These are phyloP conservation scores for Debaryomyces udenii DNA, from an alignment of 1,139 yeast species.

Conservation along the genomic window DNA sequence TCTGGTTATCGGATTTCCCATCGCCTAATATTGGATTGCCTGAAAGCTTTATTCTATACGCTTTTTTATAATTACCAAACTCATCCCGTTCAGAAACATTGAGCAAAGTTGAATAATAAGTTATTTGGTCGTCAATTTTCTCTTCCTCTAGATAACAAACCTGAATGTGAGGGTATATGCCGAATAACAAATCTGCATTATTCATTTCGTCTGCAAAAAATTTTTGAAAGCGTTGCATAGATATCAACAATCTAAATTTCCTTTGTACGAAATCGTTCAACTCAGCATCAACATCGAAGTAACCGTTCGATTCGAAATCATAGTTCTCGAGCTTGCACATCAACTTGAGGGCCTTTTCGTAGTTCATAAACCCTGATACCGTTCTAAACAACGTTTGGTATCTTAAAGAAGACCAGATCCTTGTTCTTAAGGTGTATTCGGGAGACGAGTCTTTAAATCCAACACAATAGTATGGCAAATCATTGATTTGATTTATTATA, in stretches of 20 bases:
- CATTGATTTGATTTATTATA: conserved; percentile 24
- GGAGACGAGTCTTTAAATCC: conserved; percentile 60
- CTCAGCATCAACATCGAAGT: conserved; percentile 20
- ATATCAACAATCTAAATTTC: conserved; percentile 48
- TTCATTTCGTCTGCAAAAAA: conserved; percentile 42
- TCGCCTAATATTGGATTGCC: conserved; percentile 61
- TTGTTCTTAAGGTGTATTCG: conserved; percentile 52
- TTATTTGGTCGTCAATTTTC: conserved; percentile 24
- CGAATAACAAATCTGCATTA: conserved; percentile 37
- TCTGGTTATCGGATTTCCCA: conserved; percentile 61
- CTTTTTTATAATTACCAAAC: conserved; percentile 40
- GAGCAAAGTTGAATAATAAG: conserved; percentile 39
- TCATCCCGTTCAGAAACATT: conserved; percentile 46
- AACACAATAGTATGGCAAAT: conserved; percentile 49
- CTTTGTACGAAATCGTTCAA: conserved; percentile 33
- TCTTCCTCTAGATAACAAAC: conserved; percentile 47
- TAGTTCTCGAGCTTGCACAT: conserved; percentile 48
- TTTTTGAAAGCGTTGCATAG: conserved; percentile 45
- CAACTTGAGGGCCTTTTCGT: conserved; percentile 53
- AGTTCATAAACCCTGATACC: conserved; percentile 60
- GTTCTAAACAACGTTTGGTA: conserved; percentile 59
- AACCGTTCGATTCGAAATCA: conserved; percentile 14
- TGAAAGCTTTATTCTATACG: conserved; percentile 48
- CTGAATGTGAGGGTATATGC: conserved; percentile 50
- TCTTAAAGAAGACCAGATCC: conserved; percentile 62